Conservation (phyloP, 345 rosid species). For the Eucalyptus dawsonii region DNA sequence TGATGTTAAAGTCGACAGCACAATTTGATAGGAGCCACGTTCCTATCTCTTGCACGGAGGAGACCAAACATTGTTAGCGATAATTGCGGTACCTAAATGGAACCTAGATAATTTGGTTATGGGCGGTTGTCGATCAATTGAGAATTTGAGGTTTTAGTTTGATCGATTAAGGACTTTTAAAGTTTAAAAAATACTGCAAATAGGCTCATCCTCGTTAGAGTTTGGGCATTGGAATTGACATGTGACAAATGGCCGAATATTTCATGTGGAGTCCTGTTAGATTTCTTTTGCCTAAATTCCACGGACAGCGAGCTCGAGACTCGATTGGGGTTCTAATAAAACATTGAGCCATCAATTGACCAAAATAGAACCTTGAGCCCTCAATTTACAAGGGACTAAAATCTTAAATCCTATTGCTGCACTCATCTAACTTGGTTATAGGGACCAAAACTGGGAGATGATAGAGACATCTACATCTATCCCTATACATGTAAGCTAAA, state of each 20-base stretch:
- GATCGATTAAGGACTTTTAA: background rate
- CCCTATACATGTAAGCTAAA: background rate
- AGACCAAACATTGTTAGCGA: background rate
- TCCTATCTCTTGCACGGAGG: background rate
- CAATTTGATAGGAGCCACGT: background rate
- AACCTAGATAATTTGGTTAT: background rate
- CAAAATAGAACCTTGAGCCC: background rate
- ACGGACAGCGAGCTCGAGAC: background rate
- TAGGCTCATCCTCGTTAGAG: background rate
- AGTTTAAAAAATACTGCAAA: background rate
- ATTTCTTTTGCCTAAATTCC: background rate
- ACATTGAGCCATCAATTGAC: background rate
- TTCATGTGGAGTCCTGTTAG: background rate
- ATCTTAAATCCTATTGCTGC: background rate
- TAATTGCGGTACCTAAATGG: background rate
- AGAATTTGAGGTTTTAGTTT: background rate
- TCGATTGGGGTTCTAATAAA: background rate
- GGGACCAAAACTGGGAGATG: background rate
- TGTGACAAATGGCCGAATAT: background rate
- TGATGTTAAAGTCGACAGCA: background rate
- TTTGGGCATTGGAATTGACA: background rate
- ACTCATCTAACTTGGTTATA: background rate
- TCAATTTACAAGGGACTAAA: background rate
- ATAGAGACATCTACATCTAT: background rate
- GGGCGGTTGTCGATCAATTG: background rate